Evolutionary conservation across 108 stramenopile species (phyloP), one percentile per base, ranked within the genome.

Genomic region (Aurantiochytrium sp.): DNA sequence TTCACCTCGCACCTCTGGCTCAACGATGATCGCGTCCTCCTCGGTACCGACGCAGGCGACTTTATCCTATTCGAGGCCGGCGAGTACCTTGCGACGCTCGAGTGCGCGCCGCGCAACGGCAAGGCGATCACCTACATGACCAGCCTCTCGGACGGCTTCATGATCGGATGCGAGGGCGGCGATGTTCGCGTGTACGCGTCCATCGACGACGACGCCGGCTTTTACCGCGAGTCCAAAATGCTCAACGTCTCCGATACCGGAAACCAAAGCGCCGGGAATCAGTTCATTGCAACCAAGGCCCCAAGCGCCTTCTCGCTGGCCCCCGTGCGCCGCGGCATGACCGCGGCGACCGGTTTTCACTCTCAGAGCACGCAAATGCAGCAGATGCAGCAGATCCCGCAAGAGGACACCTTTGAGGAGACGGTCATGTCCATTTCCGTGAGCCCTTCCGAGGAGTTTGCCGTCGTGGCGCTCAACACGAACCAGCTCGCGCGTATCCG

Each of bases 1-100:
- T 93, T 92, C 88, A 68, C 90, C 37, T 86, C 87, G 24, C 93
- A 94, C 55, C 54, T 54, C 37, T 94, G 93, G 93, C 88, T 94
- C 30, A 54, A 39, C 10, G 92, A 93, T 45, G 93, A 94, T 24
- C 86, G 89, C 48, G 81, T 93, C 21, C 86, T 93, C 52, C 53
- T 91, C 4, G 94, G 89, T 6, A 91, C 91, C 4, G 92, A 90
- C 24, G 59, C 37, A 1, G 94, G 93, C 27, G 92, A 93, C 34
- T 65, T 93, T 4, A 37, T 92, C 6, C 52, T 93, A 15, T 90
- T 94, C 59, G 90, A 90, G 52, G 85, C 73, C 86, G 88, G 90
- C 52, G 93, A 94, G 55, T 93, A 92, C 81, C 87, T 90, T 37
- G 54, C 88, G 41, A 87, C 54, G 4, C 73, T 93, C 6, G 53